Evolutionary conservation across 2,329 filamentous ascomycete genomes (phyloP).

Genomic region (Cladorrhinum sp.): DNA sequence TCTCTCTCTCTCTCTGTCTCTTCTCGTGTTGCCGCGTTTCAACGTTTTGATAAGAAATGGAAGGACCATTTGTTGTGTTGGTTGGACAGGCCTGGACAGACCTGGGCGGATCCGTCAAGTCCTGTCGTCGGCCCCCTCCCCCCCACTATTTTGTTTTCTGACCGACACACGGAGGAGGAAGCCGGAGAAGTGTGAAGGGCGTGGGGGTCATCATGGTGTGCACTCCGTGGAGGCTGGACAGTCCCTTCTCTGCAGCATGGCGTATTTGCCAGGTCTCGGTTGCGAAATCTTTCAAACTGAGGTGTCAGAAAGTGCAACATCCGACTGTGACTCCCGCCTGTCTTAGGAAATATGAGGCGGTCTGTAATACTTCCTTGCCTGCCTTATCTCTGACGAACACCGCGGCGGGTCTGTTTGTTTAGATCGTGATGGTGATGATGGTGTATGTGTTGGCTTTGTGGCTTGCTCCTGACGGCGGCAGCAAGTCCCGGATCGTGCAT

Average conservation of each 20-base stretch:
- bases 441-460: neutral
- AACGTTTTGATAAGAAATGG: neutral
- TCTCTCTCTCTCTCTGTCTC: neutral
- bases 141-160: neutral
- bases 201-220: neutral
- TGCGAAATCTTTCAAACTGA: neutral
- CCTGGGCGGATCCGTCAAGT: neutral
- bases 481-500: neutral
- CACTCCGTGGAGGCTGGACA: neutral
- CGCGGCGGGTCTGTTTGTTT: neutral
- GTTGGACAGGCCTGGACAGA: too few relatives aligned
- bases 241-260: neutral
- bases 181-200: neutral
- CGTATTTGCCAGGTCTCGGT: neutral
- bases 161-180: neutral
- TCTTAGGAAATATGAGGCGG: neutral
- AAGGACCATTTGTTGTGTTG: too few relatives aligned
- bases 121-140: neutral
- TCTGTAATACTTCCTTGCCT: neutral
- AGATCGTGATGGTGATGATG: neutral
- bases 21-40: neutral
- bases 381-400: neutral
- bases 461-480: neutral
- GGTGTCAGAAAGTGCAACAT: neutral
- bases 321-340: neutral